Evolutionary conservation across 495 filamentous ascomycete species (phyloP), one percentile per base, ranked within the genome.

Genomic region (Podospora conica): DNA sequence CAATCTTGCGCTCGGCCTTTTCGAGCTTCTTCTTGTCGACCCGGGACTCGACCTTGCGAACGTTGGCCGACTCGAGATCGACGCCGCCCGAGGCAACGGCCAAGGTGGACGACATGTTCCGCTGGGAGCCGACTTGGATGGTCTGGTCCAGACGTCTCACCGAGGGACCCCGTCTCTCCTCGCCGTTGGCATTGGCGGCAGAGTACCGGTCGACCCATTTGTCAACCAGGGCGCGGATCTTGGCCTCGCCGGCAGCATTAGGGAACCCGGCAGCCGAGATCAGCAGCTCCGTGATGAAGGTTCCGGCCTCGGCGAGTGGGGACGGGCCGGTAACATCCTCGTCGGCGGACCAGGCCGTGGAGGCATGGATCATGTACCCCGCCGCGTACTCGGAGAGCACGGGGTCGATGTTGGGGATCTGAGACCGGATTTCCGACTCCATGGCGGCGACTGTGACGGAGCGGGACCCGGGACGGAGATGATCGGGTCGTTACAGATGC

Each of bases 11-110:
- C 79, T 99, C 95, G 9, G 95, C 95, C 82, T 99, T 99, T 78
- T 99, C 95, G 1, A 99, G 89, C 83, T 99, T 99, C 88, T 98
- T 99, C 76, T 88, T 87, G 79, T 99, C 96, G 60, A 99, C 95
- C 70, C 92, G 90, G 65, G 94, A 97, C 80, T 99, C 95, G 24
- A 99, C 89, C 82, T 98, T 98, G 61, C 94, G 83, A 21, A 85
- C 80, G 70, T 93, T 94, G 68, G 92, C 92, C 48, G 95, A 95
- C 76, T 99, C 95, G 55, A 99, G 82, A 74, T 99, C 95, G 29
- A 98, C 92, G 59, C 81, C 86, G 21, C 87, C 90, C 61, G 89
- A 90, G 22, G 93, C 87, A 24, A 99, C 86, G 12, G 92, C 93
- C 70, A 98, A 77, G 0, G 95, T 99, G 3, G 95, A 96, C 21